These are phyloP conservation scores for Candida hispaniensis DNA, from an alignment of 805 yeast species.

Conservation along the genomic window DNA sequence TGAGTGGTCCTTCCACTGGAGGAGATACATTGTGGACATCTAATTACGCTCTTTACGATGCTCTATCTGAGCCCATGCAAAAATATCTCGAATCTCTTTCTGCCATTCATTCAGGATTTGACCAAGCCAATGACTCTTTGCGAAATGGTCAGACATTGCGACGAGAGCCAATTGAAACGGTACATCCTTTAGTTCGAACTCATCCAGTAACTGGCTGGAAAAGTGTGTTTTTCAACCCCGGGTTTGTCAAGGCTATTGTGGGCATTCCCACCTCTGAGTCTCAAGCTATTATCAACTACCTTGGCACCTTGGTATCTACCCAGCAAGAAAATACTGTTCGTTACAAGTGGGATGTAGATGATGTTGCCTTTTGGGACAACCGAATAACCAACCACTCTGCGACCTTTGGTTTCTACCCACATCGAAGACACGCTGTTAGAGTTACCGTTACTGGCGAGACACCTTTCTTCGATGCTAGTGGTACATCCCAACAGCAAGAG, in stretches of 20 bases:
- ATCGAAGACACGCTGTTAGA: conserved; percentile 61
- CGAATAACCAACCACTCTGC: conserved; percentile 43
- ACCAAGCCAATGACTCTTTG: conserved; percentile 14
- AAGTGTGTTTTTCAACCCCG: conserved; percentile 35
- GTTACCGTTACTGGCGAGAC: conserved; percentile 71
- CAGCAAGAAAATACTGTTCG: conserved; percentile 41
- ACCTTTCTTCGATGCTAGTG: conserved; percentile 33
- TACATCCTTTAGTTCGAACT: conserved; percentile 41
- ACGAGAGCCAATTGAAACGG: conserved; percentile 32
- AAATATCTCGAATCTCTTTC: conserved; percentile 43
- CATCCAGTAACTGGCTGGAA: conserved; percentile 43
- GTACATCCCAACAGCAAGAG: conserved; percentile 23
- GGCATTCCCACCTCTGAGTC: conserved; percentile 63
- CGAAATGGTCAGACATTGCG: conserved; percentile 34
- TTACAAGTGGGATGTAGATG: conserved; percentile 41
- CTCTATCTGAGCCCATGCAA: conserved; percentile 52
- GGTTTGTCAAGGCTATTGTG: conserved; percentile 46
- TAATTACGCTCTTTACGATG: conserved; percentile 49
- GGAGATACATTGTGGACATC: conserved; percentile 61
- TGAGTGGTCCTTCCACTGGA: conserved; percentile 47
- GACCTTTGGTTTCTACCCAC: conserved; percentile 42
- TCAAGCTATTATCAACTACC: conserved; percentile 43
- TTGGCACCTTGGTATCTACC: conserved; percentile 39
- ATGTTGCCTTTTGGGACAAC: conserved; percentile 48
- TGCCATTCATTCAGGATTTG: conserved; percentile 45